Base-by-base conservation (phyloP, 495 filamentous ascomycete species). In the Tuber calosporum region DNA sequence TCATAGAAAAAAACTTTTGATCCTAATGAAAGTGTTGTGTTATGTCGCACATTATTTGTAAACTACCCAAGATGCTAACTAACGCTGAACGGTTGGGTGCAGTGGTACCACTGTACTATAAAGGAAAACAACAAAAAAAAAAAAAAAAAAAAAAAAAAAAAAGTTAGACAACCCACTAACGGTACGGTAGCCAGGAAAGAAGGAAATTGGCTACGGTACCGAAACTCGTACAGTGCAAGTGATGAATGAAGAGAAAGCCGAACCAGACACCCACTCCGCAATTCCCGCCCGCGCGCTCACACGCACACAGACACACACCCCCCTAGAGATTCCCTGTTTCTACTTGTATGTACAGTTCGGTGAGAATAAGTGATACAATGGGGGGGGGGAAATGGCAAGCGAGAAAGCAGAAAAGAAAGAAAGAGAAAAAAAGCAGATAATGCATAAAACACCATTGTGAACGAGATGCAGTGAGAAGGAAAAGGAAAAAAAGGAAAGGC, bases 21-120 rank as follows among this genome's bases (percentile, higher is more conserved):
- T 13, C 48, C 48, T 13, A 11, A n/a, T 48, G 30, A 15, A 62
- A 30, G 48, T 15, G 48, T 62, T 53, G 6, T 53, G 20, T 9
- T 34, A 62, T 62, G 53, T 34, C 19, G 26, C 34, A 62, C 53
- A 62, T 62, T 62, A 62, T 62, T 62, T 62, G 53, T 62, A 62
- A 30, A 17, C 53, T 17, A 34, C 53, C 26, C 2, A 34, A 34
- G 26, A 17, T 26, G 53, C 53, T 62, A 62, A 62, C 53, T 15
- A 62, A 34, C 53, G n/a, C 26, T 15, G 30, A 62, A 11, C 26
- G 53, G 53, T 62, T 34, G 13, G 26, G 53, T 34, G 5, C 13
- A n/a, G n/a, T 15, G 1, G 42, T 19, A 43, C 4, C 1, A 43
- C 8, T 7, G n/a, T 34, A 34, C 4, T 6, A 2, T 13, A 26